phyloP scores from a whole-genome alignment of 768 basidiomycete species.

The Hypholoma sublateritium region DNA sequence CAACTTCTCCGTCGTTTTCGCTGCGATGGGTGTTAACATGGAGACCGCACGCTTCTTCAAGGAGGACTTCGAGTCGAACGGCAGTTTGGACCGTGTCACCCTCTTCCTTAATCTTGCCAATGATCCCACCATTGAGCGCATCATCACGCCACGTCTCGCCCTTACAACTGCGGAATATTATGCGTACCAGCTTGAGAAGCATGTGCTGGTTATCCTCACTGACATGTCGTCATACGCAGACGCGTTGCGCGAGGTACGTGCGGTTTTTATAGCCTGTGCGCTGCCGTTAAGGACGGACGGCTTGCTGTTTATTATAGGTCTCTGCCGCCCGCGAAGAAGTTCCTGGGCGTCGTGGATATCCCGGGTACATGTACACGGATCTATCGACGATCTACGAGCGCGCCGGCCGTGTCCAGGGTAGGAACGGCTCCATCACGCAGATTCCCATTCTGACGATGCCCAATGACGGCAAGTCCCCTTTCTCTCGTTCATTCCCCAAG shows the following conservation, averaged over 20 bases:
- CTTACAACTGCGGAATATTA: constrained; percentile 99
- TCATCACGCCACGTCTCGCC: constrained; percentile 97
- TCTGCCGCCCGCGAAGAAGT: constrained; percentile 99
- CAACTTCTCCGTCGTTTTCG: constrained; percentile 99
- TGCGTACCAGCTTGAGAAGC: constrained; percentile 99
- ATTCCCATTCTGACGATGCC: constrained; percentile 99
- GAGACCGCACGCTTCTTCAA: constrained; percentile 99
- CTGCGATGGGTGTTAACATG: constrained; percentile 99
- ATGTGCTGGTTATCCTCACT: constrained; percentile 97
- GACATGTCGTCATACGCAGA: constrained; percentile 99
- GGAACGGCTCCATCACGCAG: constrained; percentile 99
- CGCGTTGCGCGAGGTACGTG: constrained; percentile 85
- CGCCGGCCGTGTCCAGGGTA: constrained; percentile 95
- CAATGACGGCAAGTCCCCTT: constrained; percentile 78
- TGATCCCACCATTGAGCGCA: constrained; percentile 99
- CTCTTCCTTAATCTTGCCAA: constrained; percentile 98
- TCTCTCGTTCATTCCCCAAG: background rate
- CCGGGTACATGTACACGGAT: constrained; percentile 98
- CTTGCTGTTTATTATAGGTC: constrained; percentile 49
- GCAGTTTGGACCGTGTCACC: constrained; percentile 94
- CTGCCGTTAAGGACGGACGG: constrained; percentile 18
- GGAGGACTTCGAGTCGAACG: constrained; percentile 99
- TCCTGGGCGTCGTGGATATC: constrained; percentile 98
- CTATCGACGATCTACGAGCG: constrained; percentile 99
- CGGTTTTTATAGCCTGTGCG: constrained; percentile 12